Evolutionary conservation across 495 filamentous ascomycete species (phyloP).

Genomic region (Pyrenula aspistea): DNA sequence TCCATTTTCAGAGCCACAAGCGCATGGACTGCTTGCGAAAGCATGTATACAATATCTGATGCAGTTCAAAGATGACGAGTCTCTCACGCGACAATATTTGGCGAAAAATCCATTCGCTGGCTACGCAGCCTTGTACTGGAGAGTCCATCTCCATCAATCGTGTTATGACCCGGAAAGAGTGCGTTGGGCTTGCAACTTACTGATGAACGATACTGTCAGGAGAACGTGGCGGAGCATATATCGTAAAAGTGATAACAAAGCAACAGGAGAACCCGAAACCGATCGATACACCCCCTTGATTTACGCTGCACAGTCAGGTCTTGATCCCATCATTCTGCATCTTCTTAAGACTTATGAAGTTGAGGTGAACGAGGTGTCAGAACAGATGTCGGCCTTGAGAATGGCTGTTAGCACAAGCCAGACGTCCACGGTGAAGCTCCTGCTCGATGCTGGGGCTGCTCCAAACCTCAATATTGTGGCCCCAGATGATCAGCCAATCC

Average conservation of each 20-base stretch:
- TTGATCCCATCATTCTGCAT: neutral
- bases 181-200: neutral
- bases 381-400: neutral
- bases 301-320: neutral
- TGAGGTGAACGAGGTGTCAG: neutral
- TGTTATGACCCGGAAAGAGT: neutral
- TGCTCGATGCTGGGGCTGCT: neutral
- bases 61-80: neutral
- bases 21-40: neutral
- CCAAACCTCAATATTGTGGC: neutral
- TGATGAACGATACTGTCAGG: neutral
- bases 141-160: neutral
- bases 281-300: neutral
- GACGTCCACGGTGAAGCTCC: neutral
- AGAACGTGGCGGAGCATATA: neutral
- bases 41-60: neutral
- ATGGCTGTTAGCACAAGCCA: neutral
- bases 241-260: neutral
- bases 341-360: neutral
- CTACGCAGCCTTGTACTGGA: neutral
- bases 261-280: neutral
- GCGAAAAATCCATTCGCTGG: neutral
- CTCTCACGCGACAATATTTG: no score
- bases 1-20: neutral
- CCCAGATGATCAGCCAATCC: no score